Percentiles rank a stretch among this genome's conserved stretches.
phyloP scores from a whole-genome alignment of 306 rosid species.

The Phaseolus lunatus region DNA sequence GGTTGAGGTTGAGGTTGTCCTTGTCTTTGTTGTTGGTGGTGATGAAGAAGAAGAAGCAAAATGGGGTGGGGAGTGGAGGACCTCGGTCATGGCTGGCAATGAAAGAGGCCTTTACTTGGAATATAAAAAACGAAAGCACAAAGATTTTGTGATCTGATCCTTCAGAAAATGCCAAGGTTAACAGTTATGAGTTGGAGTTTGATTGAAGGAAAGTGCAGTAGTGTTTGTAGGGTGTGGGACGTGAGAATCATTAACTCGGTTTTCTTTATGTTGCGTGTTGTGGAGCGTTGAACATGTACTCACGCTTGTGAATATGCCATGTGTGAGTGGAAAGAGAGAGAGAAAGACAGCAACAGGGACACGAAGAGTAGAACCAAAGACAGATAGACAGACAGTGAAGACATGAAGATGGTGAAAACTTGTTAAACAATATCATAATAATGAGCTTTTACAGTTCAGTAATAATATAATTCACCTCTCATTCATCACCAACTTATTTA shows the following conservation, averaged over 20 bases:
- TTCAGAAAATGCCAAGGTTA: constrained; percentile 14
- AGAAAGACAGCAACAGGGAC: neutral
- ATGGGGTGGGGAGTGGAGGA: constrained; percentile 69
- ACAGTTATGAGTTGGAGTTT: constrained; percentile 28
- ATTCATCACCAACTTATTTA: neutral
- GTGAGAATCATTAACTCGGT: constrained; percentile 29
- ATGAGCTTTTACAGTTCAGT: neutral
- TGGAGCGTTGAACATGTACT: neutral
- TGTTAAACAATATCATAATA: neutral
- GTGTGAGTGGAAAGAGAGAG: neutral
- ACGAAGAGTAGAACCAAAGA: constrained; percentile 21
- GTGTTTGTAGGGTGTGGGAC: constrained; percentile 20
- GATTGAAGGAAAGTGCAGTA: constrained; percentile 12
- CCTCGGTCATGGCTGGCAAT: constrained; percentile 85
- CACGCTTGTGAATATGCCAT: neutral
- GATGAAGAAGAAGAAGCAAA: constrained; percentile 54
- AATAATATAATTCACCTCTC: neutral
- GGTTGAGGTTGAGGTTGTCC: constrained; percentile 13
- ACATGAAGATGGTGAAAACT: neutral
- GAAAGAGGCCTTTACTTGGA: constrained; percentile 58
- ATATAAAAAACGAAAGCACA: constrained; percentile 44
- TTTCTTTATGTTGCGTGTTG: constrained; percentile 19
- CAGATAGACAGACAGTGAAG: neutral
- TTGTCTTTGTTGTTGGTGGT: constrained; percentile 19
- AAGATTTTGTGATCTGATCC: constrained; percentile 20